Evolutionary conservation across 768 basidiomycete species (phyloP).

Genomic region (Agaricus subrufescens): DNA sequence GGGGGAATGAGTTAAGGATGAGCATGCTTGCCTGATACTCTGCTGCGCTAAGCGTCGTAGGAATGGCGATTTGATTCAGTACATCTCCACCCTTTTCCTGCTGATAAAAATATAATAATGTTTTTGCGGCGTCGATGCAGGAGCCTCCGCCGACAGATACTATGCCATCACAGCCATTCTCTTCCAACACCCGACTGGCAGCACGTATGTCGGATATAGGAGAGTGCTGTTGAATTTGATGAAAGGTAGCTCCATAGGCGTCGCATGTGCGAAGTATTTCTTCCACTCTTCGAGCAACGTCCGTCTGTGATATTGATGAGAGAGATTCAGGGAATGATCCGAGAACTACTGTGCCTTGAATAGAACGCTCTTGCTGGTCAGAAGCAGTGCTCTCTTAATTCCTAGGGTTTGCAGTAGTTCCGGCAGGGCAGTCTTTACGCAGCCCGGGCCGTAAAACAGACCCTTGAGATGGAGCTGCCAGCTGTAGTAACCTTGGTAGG

Average conservation of each 20-base stretch:
- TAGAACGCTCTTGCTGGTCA: conserved; percentile 52
- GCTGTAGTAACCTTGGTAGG: conserved; percentile 53
- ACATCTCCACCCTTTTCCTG: conserved; percentile 48
- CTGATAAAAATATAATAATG: conserved; percentile 60
- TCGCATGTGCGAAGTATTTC: conserved; percentile 48
- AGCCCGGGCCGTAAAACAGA: conserved; percentile 72
- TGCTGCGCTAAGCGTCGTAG: conserved; percentile 77
- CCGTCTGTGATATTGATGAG: conserved; percentile 38
- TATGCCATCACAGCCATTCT: conserved; percentile 59
- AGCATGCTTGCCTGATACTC: conserved; percentile 54
- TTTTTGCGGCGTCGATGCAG: conserved; percentile 75
- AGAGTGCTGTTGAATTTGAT: conserved; percentile 68
- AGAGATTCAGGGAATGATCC: neutral
- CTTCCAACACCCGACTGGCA: conserved; percentile 51
- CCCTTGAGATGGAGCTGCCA: conserved; percentile 66
- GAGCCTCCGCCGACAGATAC: conserved; percentile 79
- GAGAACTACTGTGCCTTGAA: neutral
- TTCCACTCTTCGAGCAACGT: conserved; percentile 53
- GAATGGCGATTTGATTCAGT: conserved; percentile 69
- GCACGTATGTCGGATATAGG: conserved; percentile 62
- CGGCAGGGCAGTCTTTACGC: conserved; percentile 56
- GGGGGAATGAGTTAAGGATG: neutral
- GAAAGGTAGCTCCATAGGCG: conserved; percentile 67
- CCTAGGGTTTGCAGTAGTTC: conserved; percentile 50
- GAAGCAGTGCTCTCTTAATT: conserved; percentile 59